Percentiles rank a stretch among this genome's conserved stretches.
phyloP scores from a whole-genome alignment of 805 yeast species.

The Hanseniaspora clermontiae region DNA sequence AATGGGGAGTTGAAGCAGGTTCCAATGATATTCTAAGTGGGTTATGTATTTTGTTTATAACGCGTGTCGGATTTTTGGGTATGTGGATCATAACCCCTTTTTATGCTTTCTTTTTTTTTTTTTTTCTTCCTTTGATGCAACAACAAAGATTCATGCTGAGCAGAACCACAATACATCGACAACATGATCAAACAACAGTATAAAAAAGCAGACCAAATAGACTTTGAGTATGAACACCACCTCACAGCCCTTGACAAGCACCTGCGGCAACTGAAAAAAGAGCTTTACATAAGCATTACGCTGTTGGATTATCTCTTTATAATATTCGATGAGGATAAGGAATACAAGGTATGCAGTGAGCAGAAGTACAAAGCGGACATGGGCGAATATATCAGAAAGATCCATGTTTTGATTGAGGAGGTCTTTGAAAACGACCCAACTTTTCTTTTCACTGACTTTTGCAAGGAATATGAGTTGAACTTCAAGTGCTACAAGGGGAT shows the following conservation, averaged over 20 bases:
- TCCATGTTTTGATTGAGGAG: background rate
- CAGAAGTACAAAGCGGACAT: background rate
- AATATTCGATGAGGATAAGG: background rate
- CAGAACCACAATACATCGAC: background rate
- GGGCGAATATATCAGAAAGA: background rate
- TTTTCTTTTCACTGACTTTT: background rate
- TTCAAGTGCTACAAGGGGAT: conserved; percentile 5
- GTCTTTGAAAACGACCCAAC: conserved; percentile 2
- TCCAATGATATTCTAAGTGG: background rate
- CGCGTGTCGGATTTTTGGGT: background rate
- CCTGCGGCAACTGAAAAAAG: background rate
- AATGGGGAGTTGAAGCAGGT: conserved; percentile 4
- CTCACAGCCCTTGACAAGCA: background rate
- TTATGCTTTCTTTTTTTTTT: background rate
- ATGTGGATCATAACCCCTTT: no score
- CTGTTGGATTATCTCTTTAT: background rate
- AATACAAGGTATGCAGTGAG: background rate
- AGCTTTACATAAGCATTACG: background rate
- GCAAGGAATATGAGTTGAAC: background rate
- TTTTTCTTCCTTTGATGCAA: background rate
- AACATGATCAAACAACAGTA: background rate
- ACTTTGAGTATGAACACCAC: background rate
- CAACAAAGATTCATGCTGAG: background rate
- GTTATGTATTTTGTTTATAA: background rate
- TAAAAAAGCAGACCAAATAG: background rate